phyloP scores from a whole-genome alignment of 805 yeast genomes.

The Lipomyces mesembrius region DNA sequence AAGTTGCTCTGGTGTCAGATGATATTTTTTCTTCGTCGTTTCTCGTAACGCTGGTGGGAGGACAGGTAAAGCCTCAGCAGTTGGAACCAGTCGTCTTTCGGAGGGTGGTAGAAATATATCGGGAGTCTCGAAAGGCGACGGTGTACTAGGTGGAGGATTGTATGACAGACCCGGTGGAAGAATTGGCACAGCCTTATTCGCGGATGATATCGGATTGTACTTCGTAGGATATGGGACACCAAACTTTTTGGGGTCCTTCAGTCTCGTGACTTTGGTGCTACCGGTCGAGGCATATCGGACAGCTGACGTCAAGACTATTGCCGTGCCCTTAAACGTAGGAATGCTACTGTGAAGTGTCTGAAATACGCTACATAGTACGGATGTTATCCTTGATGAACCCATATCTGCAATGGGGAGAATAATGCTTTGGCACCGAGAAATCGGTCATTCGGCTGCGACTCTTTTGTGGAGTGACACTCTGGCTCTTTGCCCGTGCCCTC shows the following conservation, averaged over 20 bases:
- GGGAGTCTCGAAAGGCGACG: conserved; percentile 64
- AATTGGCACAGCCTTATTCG: conserved; percentile 64
- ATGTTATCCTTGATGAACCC: neutral
- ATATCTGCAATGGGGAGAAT: neutral
- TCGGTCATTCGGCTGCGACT: neutral
- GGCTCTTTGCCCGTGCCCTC: neutral
- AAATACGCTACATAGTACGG: neutral
- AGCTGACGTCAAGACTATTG: conserved; percentile 14
- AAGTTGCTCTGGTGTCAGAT: conserved; percentile 62
- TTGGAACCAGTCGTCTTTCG: conserved; percentile 52
- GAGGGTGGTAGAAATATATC: conserved; percentile 63
- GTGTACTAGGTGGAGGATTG: conserved; percentile 69
- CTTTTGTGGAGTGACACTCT: neutral
- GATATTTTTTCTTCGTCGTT: conserved; percentile 53
- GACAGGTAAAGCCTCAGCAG: conserved; percentile 21
- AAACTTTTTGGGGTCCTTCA: conserved; percentile 23
- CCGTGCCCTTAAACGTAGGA: neutral
- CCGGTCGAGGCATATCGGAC: conserved; percentile 6
- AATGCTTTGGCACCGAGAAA: neutral
- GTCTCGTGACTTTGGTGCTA: conserved; percentile 17
- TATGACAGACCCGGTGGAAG: conserved; percentile 64
- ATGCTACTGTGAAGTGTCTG: neutral
- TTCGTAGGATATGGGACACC: conserved; percentile 54
- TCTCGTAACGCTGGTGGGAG: conserved; percentile 48
- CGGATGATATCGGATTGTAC: conserved; percentile 66